Evolutionary conservation across 257 asterid species (phyloP), one percentile per base, ranked within the genome.

Genomic region (Nicotiana tomentosiformis): DNA sequence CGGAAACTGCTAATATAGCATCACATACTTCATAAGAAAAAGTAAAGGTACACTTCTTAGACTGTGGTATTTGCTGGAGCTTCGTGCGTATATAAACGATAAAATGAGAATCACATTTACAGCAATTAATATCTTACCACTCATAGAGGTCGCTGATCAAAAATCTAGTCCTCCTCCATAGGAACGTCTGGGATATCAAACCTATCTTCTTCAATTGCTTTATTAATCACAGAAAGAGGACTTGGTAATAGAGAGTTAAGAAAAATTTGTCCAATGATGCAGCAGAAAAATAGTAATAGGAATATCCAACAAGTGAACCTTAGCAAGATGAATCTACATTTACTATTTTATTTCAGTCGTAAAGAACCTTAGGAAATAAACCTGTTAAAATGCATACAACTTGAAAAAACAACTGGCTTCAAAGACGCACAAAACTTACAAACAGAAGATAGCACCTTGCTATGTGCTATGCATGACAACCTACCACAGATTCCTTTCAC

Each of bases 181-280:
- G 97, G 98, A 64, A 95, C 98, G 10, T 93, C 97, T 1, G 99
- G 99, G 85, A 95, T 88, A 83, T 93, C 97, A 61, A 91, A 91
- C 89, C 97, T 91, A 87, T 95, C 99, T 89, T 95, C 98, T 85
- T 90, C 89, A 77, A 93, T 90, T 15, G 92, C 82, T 88, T 90
- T 93, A 76, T 88, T 91, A 43, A 92, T 89, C 79, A 92, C 91
- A 10, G 92, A 91, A 70, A 87, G 68, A 57, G 94, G 94, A 49
- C 91, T 84, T 7, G 96, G 98, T 94, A 85, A 82, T 77, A 26
- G 7, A 78, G 46, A 77, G 94, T 93, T 87, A 92, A 92, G 95
- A 91, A 85, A 82, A 39, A 6, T 23, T 23, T 26, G 4, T 46
- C 39, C 61, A 46, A 72, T 23, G 23, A 72, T 2, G 61, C 78